Base-by-base conservation (phyloP, 345 rosid species). In the Eucalyptus erythrocorys region DNA sequence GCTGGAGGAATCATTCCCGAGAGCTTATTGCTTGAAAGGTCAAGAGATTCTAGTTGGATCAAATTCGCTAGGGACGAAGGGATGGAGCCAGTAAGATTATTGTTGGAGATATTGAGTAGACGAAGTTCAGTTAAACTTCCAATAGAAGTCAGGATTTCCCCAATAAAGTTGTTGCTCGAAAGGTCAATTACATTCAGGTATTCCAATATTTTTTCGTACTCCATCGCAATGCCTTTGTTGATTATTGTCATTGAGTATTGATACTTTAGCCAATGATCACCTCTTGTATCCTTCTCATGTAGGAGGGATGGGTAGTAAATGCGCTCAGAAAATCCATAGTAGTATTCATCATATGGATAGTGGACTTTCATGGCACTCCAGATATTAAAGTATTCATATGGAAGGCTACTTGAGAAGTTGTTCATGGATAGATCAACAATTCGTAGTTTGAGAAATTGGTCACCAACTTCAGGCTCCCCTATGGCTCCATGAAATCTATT, bases 1-100 rank as follows among this genome's bases (percentile, higher is more conserved):
- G 82, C 42, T 16, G 2, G 59, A 81, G 93, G 91, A 30, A 91
- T 91, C 40, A 86, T 55, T 26, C 93, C 89, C 0, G 88, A 88
- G 45, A 92, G 53, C 17, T 89, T 45, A 81, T 90, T 92, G 2
- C 24, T 47, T 2, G 91, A 87, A 34, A 90, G 87, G 64, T 87
- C 91, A 61, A 91, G 84, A 17, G 87, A 50, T 45, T 86, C 91
- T 2, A 92, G 85, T 1, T 89, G 34, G 5, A 12, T 48, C 5
- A 90, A 34, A 27, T 82, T 48, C 2, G 45, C 88, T 3, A 89
- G 9, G 16, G 51, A 71, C 13, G 40, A 13, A 10, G 90, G 87
- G 10, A 90, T 80, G 42, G 22, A 13, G 26, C 93, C 87, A 12
- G 32, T 51, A 61, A 91, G 49, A 43, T 10, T 1, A 5, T 90